Evolutionary conservation across 306 rosid species (phyloP), one percentile per base, ranked within the genome.

Genomic region (Pachyrhizus erosus): DNA sequence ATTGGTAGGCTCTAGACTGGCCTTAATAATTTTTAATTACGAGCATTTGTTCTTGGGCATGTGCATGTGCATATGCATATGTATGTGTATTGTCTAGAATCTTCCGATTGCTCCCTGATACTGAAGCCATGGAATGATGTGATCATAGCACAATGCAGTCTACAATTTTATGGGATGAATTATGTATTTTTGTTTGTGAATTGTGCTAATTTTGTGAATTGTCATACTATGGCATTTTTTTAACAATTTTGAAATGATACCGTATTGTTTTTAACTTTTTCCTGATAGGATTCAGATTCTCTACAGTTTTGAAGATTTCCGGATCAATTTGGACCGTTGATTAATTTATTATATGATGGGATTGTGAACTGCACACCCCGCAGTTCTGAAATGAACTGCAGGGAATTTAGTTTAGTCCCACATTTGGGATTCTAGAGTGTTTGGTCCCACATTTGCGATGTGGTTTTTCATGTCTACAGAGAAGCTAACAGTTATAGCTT

Each of bases 21-120:
- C 55, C n/a, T 74, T 31, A 65, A 49, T 64, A 9, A 2, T 45
- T 69, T 70, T 83, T 10, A 55, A 37, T 33, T 65, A 34, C 57
- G 18, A 43, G 58, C 69, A 15, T 77, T 55, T 5, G 20, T 51
- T 34, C 29, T 4, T 27, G 61, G 37, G 26, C 6, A 1, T 57
- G 62, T 76, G 1, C 15, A 1, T 70, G n/a, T n/a, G n/a, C n/a
- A n/a, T n/a, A n/a, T n/a, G n/a, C n/a, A n/a, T n/a, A n/a, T 49
- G 26, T 3, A 1, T 57, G 62, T 76, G 1, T 24, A 1, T 70
- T 54, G 49, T 76, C 39, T 48, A 71, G 80, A 78, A 71, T 58
- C 58, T 48, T 77, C 51, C 57, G 40, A 49, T 40, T 40, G 43
- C 14, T 54, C 62, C 45, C 46, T 55, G 70, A 43, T 75, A 54